Base-by-base conservation (phyloP, 169 alveolate species). In the Perkinsus chesapeaki region DNA sequence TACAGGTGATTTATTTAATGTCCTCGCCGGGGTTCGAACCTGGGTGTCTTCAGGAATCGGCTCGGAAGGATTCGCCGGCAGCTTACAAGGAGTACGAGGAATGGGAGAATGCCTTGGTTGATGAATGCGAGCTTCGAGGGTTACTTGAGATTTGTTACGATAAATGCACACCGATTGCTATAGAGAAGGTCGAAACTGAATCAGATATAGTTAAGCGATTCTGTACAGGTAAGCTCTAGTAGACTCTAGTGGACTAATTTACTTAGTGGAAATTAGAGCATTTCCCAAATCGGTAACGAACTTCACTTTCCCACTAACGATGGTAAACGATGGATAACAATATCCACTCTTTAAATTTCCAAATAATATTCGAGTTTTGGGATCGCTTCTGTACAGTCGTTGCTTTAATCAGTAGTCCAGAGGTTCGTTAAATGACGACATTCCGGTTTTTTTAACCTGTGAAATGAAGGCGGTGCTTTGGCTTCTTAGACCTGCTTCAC, bases 111-210 rank as follows among this genome's bases (percentile, higher is more conserved):
- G 96, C 94, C 92, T 73, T 93, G n/a, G 92, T 93, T 48, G 94
- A 96, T 92, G 95, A 94, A 39, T 95, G 96, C 91, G 96, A 95
- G 82, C 93, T 96, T 39, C 94, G 97, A 27, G 97, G 97, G n/a
- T 96, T 93, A 73, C 39, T 96, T 91, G 97, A 96, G 93, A 94
- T 96, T 72, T 94, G 92, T 82, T 93, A 93, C 91, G 96, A 95
- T 91, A 95, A 95, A 39, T 92, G 95, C 48, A 94, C 95, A 36
- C 95, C 97, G 10, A 92, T 95, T 43, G 94, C 93, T 91, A 43
- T 95, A 73, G 95, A 94, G 34, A 94, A 93, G 36, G 95, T 95
- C 73, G 96, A 95, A 93, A 93, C 96, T 38, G 97, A 95, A 39
- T 92, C 95, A 47, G 95, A 94, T 43, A 96, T 95, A 73, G 96